These are phyloP conservation scores for Amaranthus hypochondriacus DNA, from an alignment of 148 eudicot species.

Conservation along the genomic window DNA sequence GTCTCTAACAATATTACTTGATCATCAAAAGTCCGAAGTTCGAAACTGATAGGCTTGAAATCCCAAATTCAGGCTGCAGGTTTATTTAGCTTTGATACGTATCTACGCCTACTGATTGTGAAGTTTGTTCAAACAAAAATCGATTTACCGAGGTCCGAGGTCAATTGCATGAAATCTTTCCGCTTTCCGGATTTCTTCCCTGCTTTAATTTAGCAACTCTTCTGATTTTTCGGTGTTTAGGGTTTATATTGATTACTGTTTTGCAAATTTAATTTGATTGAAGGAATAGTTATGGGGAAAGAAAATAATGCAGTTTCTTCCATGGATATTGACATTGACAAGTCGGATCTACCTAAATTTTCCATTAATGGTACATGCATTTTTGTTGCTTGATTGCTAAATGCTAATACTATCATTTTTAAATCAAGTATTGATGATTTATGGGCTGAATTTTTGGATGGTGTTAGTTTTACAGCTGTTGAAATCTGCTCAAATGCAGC, in stretches of 20 bases:
- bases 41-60: too few species aligned
- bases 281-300: conserved; percentile 57
- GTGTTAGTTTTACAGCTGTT: conserved; percentile 69
- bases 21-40: too few species aligned
- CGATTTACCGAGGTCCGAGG: too few species aligned
- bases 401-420: neutral
- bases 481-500: conserved; percentile 97
- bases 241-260: neutral
- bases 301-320: conserved; percentile 40
- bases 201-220: too few species aligned
- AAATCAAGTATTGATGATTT: neutral
- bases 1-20: too few species aligned
- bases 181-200: too few species aligned
- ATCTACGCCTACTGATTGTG: too few species aligned
- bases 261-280: conserved; percentile 1
- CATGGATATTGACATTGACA: conserved; percentile 73
- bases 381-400: neutral
- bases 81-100: too few species aligned
- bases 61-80: too few species aligned
- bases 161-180: too few species aligned
- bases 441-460: neutral
- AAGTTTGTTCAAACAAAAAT: too few species aligned
- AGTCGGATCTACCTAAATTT: conserved; percentile 66
- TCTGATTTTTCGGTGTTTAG: too few species aligned
- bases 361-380: conserved; percentile 49